Conservation (phyloP, 106 monocot species). For the Phalaenopsis equestris region DNA sequence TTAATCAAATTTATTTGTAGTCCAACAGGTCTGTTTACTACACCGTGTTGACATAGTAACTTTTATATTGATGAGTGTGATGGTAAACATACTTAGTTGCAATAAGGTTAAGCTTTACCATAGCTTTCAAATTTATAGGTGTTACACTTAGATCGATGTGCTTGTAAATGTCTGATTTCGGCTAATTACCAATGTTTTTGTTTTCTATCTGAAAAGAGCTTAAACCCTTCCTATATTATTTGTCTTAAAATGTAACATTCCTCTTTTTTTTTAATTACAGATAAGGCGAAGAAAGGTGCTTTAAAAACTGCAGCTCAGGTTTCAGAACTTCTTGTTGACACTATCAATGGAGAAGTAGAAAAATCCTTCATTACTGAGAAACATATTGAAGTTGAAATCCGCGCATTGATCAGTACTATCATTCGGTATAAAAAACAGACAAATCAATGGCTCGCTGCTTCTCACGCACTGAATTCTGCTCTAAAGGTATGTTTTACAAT, state of each 20-base stretch:
- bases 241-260: background rate
- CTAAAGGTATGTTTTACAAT: constrained; percentile 44
- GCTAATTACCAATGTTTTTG: background rate
- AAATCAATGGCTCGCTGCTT: constrained; percentile 66
- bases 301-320: constrained; percentile 41
- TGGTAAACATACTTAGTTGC: background rate
- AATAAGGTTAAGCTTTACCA: background rate
- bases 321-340: constrained; percentile 69
- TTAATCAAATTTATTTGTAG: background rate
- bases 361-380: constrained; percentile 73
- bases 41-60: background rate
- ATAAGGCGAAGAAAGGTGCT: constrained; percentile 74
- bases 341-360: constrained; percentile 71
- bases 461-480: constrained; percentile 58
- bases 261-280: constrained; percentile 19
- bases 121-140: background rate
- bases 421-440: constrained; percentile 62
- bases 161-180: background rate
- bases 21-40: background rate
- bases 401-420: constrained; percentile 43
- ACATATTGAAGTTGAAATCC: constrained; percentile 66
- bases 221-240: background rate
- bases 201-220: background rate
- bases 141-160: background rate
- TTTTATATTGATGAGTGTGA: background rate